A percentile compares a stretch with the other conserved stretches of the same genome.
These are phyloP conservation scores for Xylaria castorea DNA, from an alignment of 495 filamentous ascomycete genomes.

Conservation along the genomic window DNA sequence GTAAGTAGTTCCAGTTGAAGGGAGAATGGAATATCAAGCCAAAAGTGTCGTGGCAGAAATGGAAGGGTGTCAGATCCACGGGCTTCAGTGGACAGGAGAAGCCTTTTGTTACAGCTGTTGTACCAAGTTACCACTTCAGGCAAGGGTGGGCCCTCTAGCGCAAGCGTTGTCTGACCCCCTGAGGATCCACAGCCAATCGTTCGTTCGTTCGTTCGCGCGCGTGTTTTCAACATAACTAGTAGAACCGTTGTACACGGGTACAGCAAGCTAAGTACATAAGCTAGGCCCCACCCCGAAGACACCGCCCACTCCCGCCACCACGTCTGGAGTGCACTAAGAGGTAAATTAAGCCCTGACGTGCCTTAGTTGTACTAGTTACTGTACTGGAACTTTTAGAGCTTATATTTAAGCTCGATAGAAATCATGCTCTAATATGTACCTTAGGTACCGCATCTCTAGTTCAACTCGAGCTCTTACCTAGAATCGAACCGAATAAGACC, in stretches of 20 bases:
- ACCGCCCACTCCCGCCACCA: constrained; percentile 10
- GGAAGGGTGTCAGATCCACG: constrained; percentile 19
- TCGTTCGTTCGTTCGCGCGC: not conserved
- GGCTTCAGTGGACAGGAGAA: constrained; percentile 8
- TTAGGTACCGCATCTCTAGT: not conserved
- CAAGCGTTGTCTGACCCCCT: constrained; percentile 7
- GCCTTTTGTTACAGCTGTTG: constrained; percentile 26
- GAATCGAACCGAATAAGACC: not conserved
- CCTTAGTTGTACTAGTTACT: not conserved
- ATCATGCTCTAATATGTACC: too few relatives aligned
- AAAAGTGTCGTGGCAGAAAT: not conserved
- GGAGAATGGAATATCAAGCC: constrained; percentile 1
- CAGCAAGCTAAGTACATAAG: not conserved
- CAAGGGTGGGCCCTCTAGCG: constrained; percentile 10
- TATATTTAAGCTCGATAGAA: not conserved
- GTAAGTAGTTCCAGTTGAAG: constrained; percentile 1
- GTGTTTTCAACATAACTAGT: not conserved
- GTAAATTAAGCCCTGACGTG: not conserved
- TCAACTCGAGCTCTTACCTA: not conserved
- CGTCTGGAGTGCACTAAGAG: not conserved
- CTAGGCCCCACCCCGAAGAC: not conserved
- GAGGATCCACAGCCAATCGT: constrained; percentile 16
- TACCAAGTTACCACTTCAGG: constrained; percentile 11
- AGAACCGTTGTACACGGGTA: not conserved
- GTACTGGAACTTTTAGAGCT: too few relatives aligned